phyloP scores from a whole-genome alignment of 1,284 basidiomycete species.

The Irpex lacteus region DNA sequence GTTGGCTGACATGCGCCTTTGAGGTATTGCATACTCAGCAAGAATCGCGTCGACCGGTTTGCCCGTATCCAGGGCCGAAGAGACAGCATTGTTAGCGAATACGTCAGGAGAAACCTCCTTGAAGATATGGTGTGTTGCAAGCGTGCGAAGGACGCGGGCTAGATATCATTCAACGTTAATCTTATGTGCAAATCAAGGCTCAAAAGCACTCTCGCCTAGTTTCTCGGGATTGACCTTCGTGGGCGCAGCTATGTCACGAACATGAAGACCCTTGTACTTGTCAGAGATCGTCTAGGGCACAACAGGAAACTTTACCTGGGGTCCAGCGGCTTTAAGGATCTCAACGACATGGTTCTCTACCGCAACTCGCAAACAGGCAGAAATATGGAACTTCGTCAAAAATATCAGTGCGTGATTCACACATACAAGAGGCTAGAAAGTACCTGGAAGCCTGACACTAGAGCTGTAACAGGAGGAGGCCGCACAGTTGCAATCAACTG shows the following conservation, averaged over 20 bases:
- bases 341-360: neutral
- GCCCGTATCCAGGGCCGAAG: constrained; percentile 37
- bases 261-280: constrained; percentile 30
- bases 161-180: neutral
- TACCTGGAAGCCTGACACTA: neutral
- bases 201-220: constrained; percentile 25
- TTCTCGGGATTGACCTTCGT: constrained; percentile 29
- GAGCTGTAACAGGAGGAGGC: neutral
- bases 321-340: neutral
- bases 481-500: constrained; percentile 8
- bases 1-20: neutral
- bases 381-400: neutral
- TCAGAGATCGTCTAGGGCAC: neutral
- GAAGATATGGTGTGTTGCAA: constrained; percentile 42
- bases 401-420: neutral
- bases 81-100: constrained; percentile 42
- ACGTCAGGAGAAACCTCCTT: constrained; percentile 39
- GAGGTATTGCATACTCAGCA: neutral
- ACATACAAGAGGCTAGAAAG: neutral
- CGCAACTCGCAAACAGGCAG: neutral
- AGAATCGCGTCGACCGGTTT: constrained; percentile 25
- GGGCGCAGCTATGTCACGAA: constrained; percentile 33
- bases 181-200: neutral
- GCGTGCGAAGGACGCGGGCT: constrained; percentile 38
- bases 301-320: neutral